Conservation (phyloP, 169 alveolate genomes). For the Amoebophrya sp. region DNA sequence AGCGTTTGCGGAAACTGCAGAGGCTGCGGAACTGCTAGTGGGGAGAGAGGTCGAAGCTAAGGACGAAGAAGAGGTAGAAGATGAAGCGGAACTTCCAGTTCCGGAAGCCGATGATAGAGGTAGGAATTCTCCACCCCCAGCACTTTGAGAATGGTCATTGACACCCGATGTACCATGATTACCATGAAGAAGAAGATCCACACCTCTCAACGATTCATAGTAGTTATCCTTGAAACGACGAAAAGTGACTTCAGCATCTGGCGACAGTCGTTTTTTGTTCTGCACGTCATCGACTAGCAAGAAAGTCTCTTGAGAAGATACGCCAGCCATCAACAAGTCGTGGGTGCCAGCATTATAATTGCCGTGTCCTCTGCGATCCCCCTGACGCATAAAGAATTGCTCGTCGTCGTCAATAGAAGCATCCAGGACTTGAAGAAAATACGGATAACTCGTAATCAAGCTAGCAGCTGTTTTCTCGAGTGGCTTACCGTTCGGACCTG, state of each 20-base stretch:
- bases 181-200: not conserved
- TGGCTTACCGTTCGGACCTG: too few species aligned
- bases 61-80: not conserved
- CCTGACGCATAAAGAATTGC: not conserved
- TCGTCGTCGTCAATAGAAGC: not conserved
- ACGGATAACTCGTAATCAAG: not conserved
- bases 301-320: too few species aligned
- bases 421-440: not conserved
- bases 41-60: too few species aligned
- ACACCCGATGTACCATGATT: too few species aligned
- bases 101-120: not conserved
- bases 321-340: not conserved
- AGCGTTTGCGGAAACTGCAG: too few species aligned
- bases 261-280: not conserved
- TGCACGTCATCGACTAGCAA: not conserved
- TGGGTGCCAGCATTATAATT: not conserved
- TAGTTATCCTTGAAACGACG: not conserved
- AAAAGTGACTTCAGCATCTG: not conserved
- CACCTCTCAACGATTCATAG: not conserved
- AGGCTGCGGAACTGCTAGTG: too few species aligned
- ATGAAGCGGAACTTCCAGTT: too few species aligned
- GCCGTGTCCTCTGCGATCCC: not conserved
- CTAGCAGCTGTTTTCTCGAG: not conserved
- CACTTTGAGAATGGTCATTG: too few species aligned
- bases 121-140: not conserved